These are phyloP conservation scores for Cercospora citrullina DNA, from an alignment of 2,329 filamentous ascomycete species.

Conservation along the genomic window DNA sequence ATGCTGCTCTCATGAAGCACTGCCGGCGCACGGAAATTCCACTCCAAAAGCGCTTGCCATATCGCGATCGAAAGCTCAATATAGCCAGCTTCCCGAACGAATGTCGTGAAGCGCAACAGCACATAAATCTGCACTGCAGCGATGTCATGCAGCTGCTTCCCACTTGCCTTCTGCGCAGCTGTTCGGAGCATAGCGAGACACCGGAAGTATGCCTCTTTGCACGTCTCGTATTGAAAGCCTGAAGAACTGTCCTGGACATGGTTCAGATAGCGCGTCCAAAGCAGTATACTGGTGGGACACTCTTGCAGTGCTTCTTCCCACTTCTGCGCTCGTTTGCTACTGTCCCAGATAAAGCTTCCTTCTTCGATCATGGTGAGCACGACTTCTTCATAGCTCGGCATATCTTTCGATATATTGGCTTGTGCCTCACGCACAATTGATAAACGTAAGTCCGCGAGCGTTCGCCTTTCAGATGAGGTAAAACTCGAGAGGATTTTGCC, in stretches of 20 bases:
- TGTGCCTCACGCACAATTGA: slow-evolving; percentile 78
- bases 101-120: slow-evolving; percentile 70
- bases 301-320: slow-evolving; percentile 65
- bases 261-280: slow-evolving; percentile 75
- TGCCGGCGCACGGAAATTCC: slow-evolving; percentile 62
- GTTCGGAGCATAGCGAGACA: slow-evolving; percentile 49
- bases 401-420: slow-evolving; percentile 51
- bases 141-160: slow-evolving; percentile 17
- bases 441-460: slow-evolving; percentile 76
- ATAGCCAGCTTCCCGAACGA: slow-evolving; percentile 76
- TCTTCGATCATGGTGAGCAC: slow-evolving; percentile 71
- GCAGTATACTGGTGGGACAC: slow-evolving; percentile 57
- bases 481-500: slow-evolving; percentile 48
- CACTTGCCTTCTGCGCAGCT: not conserved
- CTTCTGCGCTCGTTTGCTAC: slow-evolving; percentile 58
- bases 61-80: slow-evolving; percentile 72
- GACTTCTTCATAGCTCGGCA: slow-evolving; percentile 58
- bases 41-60: slow-evolving; percentile 82
- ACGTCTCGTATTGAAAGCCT: slow-evolving; percentile 66
- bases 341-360: slow-evolving; percentile 72
- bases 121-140: slow-evolving; percentile 63
- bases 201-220: slow-evolving; percentile 60
- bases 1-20: slow-evolving; percentile 2
- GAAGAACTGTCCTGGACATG: slow-evolving; percentile 68
- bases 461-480: slow-evolving; percentile 63